Base-by-base conservation (phyloP, 1,284 basidiomycete species). In the Neonothopanus nambi region DNA sequence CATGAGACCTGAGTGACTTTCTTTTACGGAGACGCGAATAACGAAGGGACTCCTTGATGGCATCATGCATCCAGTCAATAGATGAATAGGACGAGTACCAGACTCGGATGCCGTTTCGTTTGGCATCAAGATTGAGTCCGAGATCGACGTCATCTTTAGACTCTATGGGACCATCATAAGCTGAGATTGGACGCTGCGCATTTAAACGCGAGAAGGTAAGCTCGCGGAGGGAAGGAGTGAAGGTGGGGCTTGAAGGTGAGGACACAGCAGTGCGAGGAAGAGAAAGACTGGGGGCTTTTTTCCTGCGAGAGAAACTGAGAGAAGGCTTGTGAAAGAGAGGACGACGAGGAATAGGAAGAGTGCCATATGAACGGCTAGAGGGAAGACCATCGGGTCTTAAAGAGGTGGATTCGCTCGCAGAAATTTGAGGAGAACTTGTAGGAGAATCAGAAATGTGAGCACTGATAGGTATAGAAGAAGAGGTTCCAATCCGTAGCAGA, bases 21-120 rank as follows among this genome's bases (percentile, higher is more conserved):
- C 82, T 79, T 44, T 74, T 81, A 48, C 85, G 76, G 17, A 95
- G 73, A 41, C 83, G 80, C 24, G 86, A 81, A 55, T 90, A 85
- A 20, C 93, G 87, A 1, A 83, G 81, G 0, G 91, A 91, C 63
- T 95, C 92, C 68, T 95, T 94, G 75, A 95, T 94, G 33, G 90
- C 82, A 71, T 96, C 93, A 65, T 96, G 93, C 47, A 96, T 76
- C 93, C 93, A 95, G 68, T 95, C 93, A 56, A 92, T 85, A 37
- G 86, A 87, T 1, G 85, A 83, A 71, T 87, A 93, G 9, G 85
- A 92, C 36, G 89, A 87, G 69, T 95, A 95, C 93, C 93, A 96
- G 26, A 95, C 91, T 35, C 93, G 87, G 46, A 91, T 85, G 28
- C 93, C 93, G 59, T 95, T 95, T 39, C 85, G 84, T 61, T 81